These are phyloP conservation scores for Triticum timopheevii DNA, from an alignment of 176 grass and related monocot genomes.

Conservation along the genomic window DNA sequence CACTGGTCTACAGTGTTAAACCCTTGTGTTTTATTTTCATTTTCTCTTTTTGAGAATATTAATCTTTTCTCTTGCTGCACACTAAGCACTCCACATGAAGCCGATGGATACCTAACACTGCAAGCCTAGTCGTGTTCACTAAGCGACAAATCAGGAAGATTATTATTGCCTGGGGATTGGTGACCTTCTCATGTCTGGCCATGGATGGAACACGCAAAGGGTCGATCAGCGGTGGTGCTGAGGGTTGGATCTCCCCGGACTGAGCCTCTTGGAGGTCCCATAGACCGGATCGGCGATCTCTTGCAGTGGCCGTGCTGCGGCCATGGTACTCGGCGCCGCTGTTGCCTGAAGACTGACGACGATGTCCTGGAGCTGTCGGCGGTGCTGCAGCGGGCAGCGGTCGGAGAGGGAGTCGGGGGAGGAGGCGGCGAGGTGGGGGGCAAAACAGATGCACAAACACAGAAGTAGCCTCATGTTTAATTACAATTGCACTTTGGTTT, in stretches of 20 bases:
- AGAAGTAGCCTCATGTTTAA: constrained; percentile 23
- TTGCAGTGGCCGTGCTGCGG: not conserved
- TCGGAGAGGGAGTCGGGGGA: not conserved
- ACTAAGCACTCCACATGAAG: not conserved
- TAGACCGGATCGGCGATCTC: not conserved
- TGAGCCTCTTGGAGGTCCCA: constrained; percentile 54
- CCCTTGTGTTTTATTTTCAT: too few relatives aligned
- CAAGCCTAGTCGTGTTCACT: not conserved
- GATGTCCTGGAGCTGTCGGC: not conserved
- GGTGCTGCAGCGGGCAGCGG: not conserved
- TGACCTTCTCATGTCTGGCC: too few relatives aligned
- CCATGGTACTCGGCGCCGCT: not conserved
- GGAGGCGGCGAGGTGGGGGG: not conserved
- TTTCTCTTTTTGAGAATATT: too few relatives aligned
- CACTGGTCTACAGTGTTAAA: too few relatives aligned
- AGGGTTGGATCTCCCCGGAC: constrained; percentile 65
- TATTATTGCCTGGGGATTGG: not conserved
- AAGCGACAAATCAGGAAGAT: not conserved
- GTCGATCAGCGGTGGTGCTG: constrained; percentile 69
- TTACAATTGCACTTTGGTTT: too few relatives aligned
- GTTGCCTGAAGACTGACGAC: not conserved
- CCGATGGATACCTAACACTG: not conserved
- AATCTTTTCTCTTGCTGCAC: not conserved
- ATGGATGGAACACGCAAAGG: not conserved
- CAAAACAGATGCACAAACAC: not conserved